Evolutionary conservation across 2,329 filamentous ascomycete genomes (phyloP), one percentile per base, ranked within the genome.

Genomic region (Emericellopsis cladophorae): DNA sequence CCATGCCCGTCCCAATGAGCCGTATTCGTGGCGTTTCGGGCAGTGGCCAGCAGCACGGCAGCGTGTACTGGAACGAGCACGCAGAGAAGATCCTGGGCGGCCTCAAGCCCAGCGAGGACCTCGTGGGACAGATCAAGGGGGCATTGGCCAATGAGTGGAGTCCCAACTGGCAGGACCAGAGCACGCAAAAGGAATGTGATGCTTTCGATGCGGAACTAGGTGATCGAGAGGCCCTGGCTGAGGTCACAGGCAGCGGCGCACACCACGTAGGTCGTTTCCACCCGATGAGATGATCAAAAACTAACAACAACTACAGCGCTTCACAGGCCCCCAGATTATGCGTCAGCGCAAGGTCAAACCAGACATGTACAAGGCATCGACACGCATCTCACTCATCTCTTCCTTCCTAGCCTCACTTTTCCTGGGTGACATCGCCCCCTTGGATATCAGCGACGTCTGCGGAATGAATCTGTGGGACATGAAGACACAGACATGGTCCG

Each of bases 381-480:
- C 79, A 10, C 79, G 87, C 42, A 95, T 98, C 55, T 93, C 88
- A 2, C 81, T 96, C 36, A 89, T 95, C 12, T 96, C 90, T 0
- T 95, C 90, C 0, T 98, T 95, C 68, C 72, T 96, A 40, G 89
- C 90, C 3, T 95, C 90, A 0, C 61, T 96, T 14, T 84, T 98
- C 58, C 72, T 95, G 12, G 92, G 92, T 42, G 67, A 71, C 47
- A 73, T 95, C 47, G 90, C 92, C 0, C 87, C 89, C 1, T 81
- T 95, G 49, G 92, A 98, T 58, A 89, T 95, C 51, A 83, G 84
- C 53, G 92, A 98, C 62, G 89, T 90, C 21, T 94, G 88, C 53
- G 92, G 92, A 41, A 95, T 95, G 82, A 95, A 96, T 58, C 69
- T 98, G 7, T 96, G 88, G 87, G 87, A 96, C 54, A 88, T 96